These are phyloP conservation scores for Macrocybe gigantea DNA, from an alignment of 768 basidiomycete genomes.

Conservation along the genomic window DNA sequence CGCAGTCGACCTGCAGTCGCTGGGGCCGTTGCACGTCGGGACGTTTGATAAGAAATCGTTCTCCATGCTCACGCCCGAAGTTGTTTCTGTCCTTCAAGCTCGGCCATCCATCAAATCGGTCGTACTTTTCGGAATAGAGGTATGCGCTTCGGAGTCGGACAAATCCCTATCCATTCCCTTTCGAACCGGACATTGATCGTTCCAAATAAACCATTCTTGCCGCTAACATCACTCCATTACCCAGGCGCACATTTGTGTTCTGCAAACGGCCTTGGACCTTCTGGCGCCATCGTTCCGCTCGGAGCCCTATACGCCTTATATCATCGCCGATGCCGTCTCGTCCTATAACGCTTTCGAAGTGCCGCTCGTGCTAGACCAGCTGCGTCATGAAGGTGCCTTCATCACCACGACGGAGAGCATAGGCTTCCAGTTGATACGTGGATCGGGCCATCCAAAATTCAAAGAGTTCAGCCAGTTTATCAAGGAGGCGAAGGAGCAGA, in stretches of 20 bases:
- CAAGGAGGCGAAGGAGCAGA: constrained; percentile 15
- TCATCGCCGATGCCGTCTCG: constrained; percentile 14
- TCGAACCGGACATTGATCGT: background rate
- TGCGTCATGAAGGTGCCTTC: constrained; percentile 13
- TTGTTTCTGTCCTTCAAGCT: constrained; percentile 43
- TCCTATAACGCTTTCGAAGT: constrained; percentile 16
- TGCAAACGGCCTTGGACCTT: constrained; percentile 45
- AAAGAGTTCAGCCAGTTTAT: constrained; percentile 14
- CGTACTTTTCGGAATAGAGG: constrained; percentile 87
- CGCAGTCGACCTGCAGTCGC: constrained; percentile 47
- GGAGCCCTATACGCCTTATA: constrained; percentile 13
- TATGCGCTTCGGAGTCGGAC: constrained; percentile 21
- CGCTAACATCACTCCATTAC: background rate
- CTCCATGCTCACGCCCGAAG: constrained; percentile 76
- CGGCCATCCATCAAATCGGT: constrained; percentile 49
- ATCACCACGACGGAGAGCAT: constrained; percentile 15
- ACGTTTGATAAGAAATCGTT: constrained; percentile 77
- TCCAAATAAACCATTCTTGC: background rate
- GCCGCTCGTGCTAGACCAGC: constrained; percentile 12
- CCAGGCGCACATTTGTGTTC: constrained; percentile 58
- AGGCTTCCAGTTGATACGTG: constrained; percentile 14
- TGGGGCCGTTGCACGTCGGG: constrained; percentile 53
- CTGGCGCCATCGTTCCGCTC: constrained; percentile 21
- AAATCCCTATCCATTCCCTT: background rate
- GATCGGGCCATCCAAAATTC: constrained; percentile 13